Conservation (phyloP, 768 basidiomycete genomes). For the Nidula microcarpa region DNA sequence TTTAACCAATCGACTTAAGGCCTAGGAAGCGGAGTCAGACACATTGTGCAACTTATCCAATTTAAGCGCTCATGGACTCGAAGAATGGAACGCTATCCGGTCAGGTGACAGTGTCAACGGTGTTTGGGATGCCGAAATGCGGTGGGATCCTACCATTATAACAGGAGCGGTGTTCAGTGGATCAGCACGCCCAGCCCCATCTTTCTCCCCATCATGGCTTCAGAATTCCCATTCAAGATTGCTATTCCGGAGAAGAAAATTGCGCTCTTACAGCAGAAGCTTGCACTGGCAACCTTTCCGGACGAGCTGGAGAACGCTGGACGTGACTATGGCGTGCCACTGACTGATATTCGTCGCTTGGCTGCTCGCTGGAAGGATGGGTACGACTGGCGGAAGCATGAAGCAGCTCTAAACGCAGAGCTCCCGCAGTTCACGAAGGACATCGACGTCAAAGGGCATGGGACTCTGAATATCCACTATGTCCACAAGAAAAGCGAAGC, state of each 20-base stretch:
- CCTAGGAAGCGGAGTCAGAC: no score
- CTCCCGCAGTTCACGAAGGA: constrained; percentile 54
- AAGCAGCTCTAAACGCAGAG: constrained; percentile 45
- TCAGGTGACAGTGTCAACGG: no score
- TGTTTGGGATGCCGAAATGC: no score
- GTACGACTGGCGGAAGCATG: constrained; percentile 56
- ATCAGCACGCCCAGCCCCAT: no score
- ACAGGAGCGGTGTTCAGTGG: no score
- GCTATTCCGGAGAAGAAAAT: constrained; percentile 40
- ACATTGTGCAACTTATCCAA: no score
- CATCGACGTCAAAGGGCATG: constrained; percentile 44
- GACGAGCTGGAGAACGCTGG: constrained; percentile 52
- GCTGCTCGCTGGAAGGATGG: constrained; percentile 46
- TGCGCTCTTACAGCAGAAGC: constrained; percentile 36
- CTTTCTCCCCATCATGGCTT: no score
- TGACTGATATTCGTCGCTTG: constrained; percentile 46
- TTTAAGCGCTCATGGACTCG: no score
- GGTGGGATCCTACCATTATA: no score
- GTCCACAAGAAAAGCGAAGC: constrained; percentile 48
- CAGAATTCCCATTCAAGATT: constrained; percentile 42
- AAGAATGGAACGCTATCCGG: no score
- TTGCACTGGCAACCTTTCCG: constrained; percentile 46
- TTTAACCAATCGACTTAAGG: no score
- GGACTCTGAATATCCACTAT: constrained; percentile 47
- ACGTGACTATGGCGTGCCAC: constrained; percentile 52